These are phyloP conservation scores for Termitomyces sp. DNA, from an alignment of 768 basidiomycete genomes.

Conservation along the genomic window DNA sequence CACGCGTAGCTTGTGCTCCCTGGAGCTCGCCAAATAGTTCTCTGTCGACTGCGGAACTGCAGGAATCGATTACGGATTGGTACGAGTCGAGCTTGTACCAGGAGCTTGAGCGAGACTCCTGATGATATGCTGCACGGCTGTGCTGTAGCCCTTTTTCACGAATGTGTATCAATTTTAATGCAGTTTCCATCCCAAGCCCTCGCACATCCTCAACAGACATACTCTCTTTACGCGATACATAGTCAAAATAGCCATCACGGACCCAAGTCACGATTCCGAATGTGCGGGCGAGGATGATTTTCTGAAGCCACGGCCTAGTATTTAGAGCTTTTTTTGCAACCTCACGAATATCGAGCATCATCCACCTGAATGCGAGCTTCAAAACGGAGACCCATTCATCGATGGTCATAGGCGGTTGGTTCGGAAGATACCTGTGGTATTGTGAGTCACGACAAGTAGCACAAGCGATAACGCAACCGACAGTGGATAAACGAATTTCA, in stretches of 20 bases:
- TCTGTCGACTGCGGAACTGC: neutral
- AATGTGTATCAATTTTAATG: neutral
- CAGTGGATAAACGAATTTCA: conserved; percentile 10
- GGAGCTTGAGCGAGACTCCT: neutral
- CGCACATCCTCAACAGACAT: conserved; percentile 1
- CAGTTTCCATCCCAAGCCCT: conserved; percentile 1
- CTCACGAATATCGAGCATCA: conserved; percentile 6
- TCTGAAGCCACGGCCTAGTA: neutral
- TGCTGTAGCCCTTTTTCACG: neutral
- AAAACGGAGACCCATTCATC: conserved; percentile 9
- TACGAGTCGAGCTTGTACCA: neutral
- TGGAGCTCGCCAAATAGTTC: neutral
- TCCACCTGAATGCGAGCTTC: conserved; percentile 9
- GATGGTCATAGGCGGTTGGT: neutral
- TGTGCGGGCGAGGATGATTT: conserved; percentile 1
- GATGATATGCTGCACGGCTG: neutral
- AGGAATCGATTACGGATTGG: neutral
- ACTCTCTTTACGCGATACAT: neutral
- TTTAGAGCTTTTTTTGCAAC: neutral
- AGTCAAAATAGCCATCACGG: neutral
- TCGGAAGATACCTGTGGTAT: neutral
- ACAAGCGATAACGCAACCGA: neutral
- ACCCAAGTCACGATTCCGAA: neutral
- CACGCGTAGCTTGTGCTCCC: neutral
- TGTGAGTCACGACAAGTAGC: neutral